A percentile compares a stretch with the other conserved stretches of the same genome.
Evolutionary conservation across 2,329 filamentous ascomycete genomes (phyloP).

Genomic region (Zymoseptoria ardabiliae): DNA sequence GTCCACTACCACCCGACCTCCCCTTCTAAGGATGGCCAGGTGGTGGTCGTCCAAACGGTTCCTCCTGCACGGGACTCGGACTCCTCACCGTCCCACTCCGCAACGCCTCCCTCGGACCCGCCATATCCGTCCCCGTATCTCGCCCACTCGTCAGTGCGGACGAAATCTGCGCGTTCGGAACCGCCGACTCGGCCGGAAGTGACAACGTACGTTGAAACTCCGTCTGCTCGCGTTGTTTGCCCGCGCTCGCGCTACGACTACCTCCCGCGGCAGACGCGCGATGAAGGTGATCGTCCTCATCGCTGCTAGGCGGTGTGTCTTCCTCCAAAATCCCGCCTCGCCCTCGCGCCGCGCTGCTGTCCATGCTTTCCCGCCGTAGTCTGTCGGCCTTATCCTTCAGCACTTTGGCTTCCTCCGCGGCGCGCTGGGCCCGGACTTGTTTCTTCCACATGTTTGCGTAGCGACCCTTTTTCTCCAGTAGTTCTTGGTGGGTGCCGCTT

Average conservation of each 20-base stretch:
- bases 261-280: background rate
- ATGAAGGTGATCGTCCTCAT: constrained; percentile 28
- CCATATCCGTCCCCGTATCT: constrained; percentile 22
- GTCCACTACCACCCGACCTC: background rate
- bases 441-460: constrained; percentile 48
- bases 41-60: constrained; percentile 10
- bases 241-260: background rate
- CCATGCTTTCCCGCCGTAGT: constrained; percentile 42
- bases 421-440: constrained; percentile 44
- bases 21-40: constrained; percentile 18
- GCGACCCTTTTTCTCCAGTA: constrained; percentile 40
- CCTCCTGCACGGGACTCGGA: constrained; percentile 24
- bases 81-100: constrained; percentile 25
- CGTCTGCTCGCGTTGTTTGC: constrained; percentile 8
- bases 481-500: constrained; percentile 44
- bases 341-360: constrained; percentile 31
- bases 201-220: constrained; percentile 22
- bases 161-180: constrained; percentile 22
- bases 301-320: constrained; percentile 26
- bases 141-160: constrained; percentile 12
- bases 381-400: constrained; percentile 45
- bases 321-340: constrained; percentile 9
- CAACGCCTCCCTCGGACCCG: constrained; percentile 20
- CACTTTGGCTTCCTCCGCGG: constrained; percentile 43
- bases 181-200: constrained; percentile 17